Conservation (phyloP, 345 rosid species). For the Turnera subulata region DNA sequence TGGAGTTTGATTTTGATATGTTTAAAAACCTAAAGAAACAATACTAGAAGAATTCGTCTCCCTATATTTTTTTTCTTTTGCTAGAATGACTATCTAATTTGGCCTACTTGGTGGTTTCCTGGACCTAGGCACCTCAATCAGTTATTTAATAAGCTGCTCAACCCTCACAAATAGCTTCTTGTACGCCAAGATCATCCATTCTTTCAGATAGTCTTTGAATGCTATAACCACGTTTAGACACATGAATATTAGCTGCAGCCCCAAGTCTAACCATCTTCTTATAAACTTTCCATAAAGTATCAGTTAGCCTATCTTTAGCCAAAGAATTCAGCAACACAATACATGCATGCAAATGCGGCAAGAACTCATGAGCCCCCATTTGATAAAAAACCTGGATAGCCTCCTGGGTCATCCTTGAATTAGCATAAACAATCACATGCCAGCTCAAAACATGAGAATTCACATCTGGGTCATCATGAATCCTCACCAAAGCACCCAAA, state of each 20-base stretch:
- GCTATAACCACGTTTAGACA: no score
- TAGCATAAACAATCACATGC: slow-evolving; percentile 61
- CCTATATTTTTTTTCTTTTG: no score
- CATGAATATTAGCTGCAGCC: slow-evolving; percentile 60
- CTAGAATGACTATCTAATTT: no score
- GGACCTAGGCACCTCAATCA: no score
- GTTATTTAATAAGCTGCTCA: no score
- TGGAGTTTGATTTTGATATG: no score
- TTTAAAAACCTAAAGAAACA: no score
- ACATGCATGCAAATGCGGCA: slow-evolving; percentile 86
- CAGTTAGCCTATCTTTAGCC: slow-evolving; percentile 62
- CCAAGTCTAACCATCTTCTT: slow-evolving; percentile 78
- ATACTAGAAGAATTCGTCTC: no score
- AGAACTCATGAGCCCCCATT: slow-evolving; percentile 44
- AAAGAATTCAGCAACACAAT: slow-evolving; percentile 68
- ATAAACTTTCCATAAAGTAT: slow-evolving; percentile 71
- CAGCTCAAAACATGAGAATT: slow-evolving; percentile 81
- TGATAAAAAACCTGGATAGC: slow-evolving; percentile 73
- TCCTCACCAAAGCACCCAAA: slow-evolving; percentile 49
- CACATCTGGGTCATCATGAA: slow-evolving; percentile 56
- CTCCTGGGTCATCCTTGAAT: slow-evolving; percentile 59
- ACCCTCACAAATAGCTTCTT: no score
- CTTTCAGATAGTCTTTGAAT: no score
- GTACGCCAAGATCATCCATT: no score
- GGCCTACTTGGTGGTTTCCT: no score